Evolutionary conservation across 163 green algal species (phyloP), one percentile per base, ranked within the genome.

Genomic region (Picocystis sp.): DNA sequence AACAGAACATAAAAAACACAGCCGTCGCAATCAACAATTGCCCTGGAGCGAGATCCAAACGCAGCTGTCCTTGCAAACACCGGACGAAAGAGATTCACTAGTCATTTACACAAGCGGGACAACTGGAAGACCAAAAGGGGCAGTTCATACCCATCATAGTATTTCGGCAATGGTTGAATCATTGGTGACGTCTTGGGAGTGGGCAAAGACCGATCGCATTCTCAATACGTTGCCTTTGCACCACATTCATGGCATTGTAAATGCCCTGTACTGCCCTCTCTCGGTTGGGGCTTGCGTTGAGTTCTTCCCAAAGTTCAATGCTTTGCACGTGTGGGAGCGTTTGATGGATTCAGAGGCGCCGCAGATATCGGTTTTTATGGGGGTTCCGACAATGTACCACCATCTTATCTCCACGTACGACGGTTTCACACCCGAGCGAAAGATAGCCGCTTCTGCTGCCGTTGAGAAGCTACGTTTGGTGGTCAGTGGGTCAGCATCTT

Each of bases 51-150:
- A 53, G 12, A 22, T 57, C 14, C 51, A 57, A 29, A 53, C 29
- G 22, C 51, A 35, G 33, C 14, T 17, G 17, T 22, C n/a, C 24
- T 53, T 22, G 5, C 17, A 29, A 23, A 55, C 17, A 42, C 15
- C 51, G 10, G 47, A 12, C 12, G 43, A 64, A 15, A 43, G 55
- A 1, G 80, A 75, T 2, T 78, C 88, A 3, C 64, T 98, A 11
- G 82, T 98, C 49, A 82, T 98, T 2, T 98, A 96, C 75, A 98
- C 89, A 6, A 92, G 77, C 57, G 89, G 88, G 29, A 97, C 88
- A 15, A 97, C 89, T 0, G 88, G 89, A 23, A 61, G 62, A 14
- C 86, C 89, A n/a, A 97, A 97, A 70, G 88, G 87, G 51, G 73
- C 55, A 46, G 53, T 84, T 57, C 81, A 89, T 63, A 87, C 79